Base-by-base conservation (phyloP, 345 rosid genomes). In the Hibiscus tridactylites region DNA sequence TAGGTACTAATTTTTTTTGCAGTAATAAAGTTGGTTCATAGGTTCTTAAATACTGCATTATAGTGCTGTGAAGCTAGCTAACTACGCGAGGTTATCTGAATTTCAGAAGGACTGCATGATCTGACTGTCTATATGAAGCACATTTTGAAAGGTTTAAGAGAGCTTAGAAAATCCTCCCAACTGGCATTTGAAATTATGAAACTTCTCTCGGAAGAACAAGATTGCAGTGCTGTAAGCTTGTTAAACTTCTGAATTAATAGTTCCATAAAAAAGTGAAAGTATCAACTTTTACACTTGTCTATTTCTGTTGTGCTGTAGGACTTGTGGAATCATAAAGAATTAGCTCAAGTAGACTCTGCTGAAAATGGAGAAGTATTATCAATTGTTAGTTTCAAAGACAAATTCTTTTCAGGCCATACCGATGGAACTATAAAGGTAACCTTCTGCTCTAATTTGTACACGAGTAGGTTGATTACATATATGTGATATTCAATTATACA, bases 351-450 rank as follows among this genome's bases (percentile, higher is more conserved):
- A 12, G 87, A 87, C 73, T 83, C 87, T 73, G 72, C 84, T 13
- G 73, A 74, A 72, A 89, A 84, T 35, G 94, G 94, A 42, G 90
- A 85, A 76, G 91, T 89, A 56, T 69, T 76, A 10, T 81, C 94
- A 8, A 72, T 89, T 39, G 75, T 71, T 64, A 81, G 81, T 79
- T 83, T 75, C 81, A 84, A 80, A 72, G 84, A 85, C 82, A 85
- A 79, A 74, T 76, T 87, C 65, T 84, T 85, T 77, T 89, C 94
- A 15, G 94, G 94, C 54, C 94, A 89, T 77, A 81, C 91, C 9
- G 91, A 89, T 81, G 94, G 94, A 79, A 87, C 87, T 12, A 85
- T 89, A 64, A 89, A 89, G 85, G 93, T 86, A 71, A 47, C 0
- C 52, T 54, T 72, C n/a, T 6, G 9, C 50, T 26, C 33, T 31